Evolutionary conservation across 495 filamentous ascomycete genomes (phyloP).

Genomic region (Cryomyces minteri): DNA sequence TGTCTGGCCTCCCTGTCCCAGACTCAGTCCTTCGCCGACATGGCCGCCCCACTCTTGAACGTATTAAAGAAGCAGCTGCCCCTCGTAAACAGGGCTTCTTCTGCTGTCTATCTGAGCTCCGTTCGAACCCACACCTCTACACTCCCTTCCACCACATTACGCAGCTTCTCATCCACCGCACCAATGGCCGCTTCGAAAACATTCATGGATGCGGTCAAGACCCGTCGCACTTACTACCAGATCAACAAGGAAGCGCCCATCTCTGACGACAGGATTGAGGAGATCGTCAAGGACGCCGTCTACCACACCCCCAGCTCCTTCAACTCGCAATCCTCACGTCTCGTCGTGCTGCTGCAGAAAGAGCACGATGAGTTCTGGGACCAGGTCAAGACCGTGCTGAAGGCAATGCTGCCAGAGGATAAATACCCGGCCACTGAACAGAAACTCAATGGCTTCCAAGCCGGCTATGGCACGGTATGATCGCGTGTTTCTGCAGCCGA

Average conservation of each 20-base stretch:
- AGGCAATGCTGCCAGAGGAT: slow-evolving; percentile 36
- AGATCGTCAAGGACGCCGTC: slow-evolving; percentile 34
- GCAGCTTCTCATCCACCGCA: not conserved
- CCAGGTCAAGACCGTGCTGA: slow-evolving; percentile 28
- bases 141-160: not conserved
- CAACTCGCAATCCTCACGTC: slow-evolving; percentile 47
- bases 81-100: no score
- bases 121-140: no score
- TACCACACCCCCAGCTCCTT: slow-evolving; percentile 39
- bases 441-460: slow-evolving; percentile 32
- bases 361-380: slow-evolving; percentile 52
- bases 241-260: slow-evolving; percentile 37
- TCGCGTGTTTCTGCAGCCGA: not conserved
- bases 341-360: slow-evolving; percentile 39
- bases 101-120: no score
- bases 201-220: slow-evolving; percentile 33
- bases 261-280: slow-evolving; percentile 30
- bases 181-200: slow-evolving; percentile 12
- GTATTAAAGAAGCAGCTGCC: no score
- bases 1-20: no score
- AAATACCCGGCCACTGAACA: slow-evolving; percentile 27
- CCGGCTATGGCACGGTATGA: slow-evolving; percentile 37
- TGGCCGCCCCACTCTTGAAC: no score
- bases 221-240: slow-evolving; percentile 39
- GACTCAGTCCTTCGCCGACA: no score